Evolutionary conservation across 129 eudicot genomes (phyloP), one percentile per base, ranked within the genome.

Genomic region (Chrysanthemum lavandulifolium): DNA sequence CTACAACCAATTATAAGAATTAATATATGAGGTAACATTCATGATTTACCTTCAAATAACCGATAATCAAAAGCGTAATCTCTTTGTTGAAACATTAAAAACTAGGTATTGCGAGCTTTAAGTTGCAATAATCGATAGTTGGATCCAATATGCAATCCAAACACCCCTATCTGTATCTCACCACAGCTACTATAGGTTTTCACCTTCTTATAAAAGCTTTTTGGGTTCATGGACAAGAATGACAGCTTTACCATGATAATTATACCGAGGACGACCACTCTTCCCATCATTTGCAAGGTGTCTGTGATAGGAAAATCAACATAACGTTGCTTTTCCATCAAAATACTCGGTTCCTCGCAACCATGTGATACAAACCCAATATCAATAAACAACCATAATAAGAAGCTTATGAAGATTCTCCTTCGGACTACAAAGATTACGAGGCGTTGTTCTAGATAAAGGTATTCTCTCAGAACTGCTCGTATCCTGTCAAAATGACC

Each of bases 281-380:
- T 87, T 43, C 98, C 98, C 98, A 94, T 94, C 98, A 94, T 94
- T 86, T 94, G 98, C 81, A 94, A 57, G 65, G 90, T 90, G 85
- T 93, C 98, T 11, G 98, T 93, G 68, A 93, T 90, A 10, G 98
- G 98, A 76, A 93, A 93, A 86, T 90, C 98, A 51, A 90, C 80
- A 82, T 94, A 90, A 55, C 97, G 82, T 78, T 94, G 66, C 68
- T 71, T 88, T 94, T 43, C 86, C 98, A 82, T 94, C 98, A 80
- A 60, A 94, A 78, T 72, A 94, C 73, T 94, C 97, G 14, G 98
- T 94, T 78, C 98, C 98, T 97, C 87, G 85, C 67, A 71, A 56
- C 18, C 66, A 43, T 45, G 65, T 14, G 29, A 60, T 68, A 16
- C 49, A 53, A 54, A 18, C 59, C 72, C 40, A 53, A 69, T 21